These are phyloP conservation scores for Rubia peregrina DNA, from an alignment of 305 asterid genomes.

Conservation along the genomic window DNA sequence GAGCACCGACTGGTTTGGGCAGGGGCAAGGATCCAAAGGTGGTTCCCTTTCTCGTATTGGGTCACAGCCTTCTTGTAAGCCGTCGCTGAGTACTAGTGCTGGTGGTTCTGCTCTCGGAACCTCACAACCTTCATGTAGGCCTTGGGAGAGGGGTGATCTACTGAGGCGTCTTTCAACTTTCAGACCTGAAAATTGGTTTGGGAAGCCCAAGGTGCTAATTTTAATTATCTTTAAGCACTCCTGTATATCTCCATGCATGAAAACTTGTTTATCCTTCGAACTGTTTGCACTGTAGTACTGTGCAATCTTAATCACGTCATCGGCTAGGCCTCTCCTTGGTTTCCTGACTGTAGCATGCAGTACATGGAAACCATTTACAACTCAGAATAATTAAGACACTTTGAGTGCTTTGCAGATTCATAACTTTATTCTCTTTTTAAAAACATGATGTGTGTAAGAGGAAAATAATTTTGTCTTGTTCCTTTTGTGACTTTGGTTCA, in stretches of 20 bases:
- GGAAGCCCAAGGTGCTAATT: constrained; percentile 82
- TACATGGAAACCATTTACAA: background rate
- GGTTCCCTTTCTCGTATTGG: constrained; percentile 75
- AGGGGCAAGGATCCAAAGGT: constrained; percentile 76
- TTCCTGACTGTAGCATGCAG: background rate
- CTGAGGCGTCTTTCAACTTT: constrained; percentile 94
- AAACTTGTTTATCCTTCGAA: background rate
- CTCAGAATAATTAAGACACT: background rate
- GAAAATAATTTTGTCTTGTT: background rate
- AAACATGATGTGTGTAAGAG: background rate
- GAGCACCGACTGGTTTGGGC: constrained; percentile 74
- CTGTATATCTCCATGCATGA: background rate
- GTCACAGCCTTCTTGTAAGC: constrained; percentile 52
- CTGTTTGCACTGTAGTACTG: background rate
- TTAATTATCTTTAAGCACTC: constrained; percentile 16
- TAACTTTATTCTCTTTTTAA: background rate
- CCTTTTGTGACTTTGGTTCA: background rate
- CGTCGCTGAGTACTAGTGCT: constrained; percentile 80
- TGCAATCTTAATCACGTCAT: background rate
- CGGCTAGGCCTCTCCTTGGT: background rate
- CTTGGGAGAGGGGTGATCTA: constrained; percentile 99
- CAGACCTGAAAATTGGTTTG: constrained; percentile 87
- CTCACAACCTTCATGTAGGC: constrained; percentile 93
- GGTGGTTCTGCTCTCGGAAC: constrained; percentile 94
- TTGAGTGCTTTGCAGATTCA: background rate